Evolutionary conservation across 2,329 filamentous ascomycete species (phyloP).

Genomic region (Xenosphaeropsis pyriputrescens): DNA sequence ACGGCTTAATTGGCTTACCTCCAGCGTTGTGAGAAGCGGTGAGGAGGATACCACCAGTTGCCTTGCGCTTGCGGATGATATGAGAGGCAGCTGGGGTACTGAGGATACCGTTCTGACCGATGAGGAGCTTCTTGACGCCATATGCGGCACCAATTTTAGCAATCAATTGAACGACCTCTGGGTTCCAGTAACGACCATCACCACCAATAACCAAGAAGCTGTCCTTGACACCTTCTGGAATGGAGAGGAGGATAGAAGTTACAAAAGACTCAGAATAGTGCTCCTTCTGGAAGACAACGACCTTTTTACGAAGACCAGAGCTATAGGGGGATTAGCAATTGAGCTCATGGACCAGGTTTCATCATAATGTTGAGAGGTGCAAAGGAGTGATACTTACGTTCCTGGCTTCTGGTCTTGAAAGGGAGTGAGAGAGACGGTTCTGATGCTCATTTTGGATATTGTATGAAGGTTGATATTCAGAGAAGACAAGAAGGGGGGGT

Average conservation of each 20-base stretch:
- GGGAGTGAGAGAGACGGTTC: slow-evolving; percentile 69
- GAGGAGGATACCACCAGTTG: slow-evolving; percentile 90
- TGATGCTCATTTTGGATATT: slow-evolving; percentile 47
- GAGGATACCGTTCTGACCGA: slow-evolving; percentile 92
- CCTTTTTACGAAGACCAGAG: slow-evolving; percentile 97
- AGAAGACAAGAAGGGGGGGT: too few species aligned
- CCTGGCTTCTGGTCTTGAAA: slow-evolving; percentile 97
- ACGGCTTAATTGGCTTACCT: slow-evolving; percentile 34
- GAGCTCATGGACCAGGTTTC: not conserved
- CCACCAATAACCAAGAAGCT: slow-evolving; percentile 86
- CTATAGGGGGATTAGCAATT: slow-evolving; percentile 28
- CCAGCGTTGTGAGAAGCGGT: slow-evolving; percentile 98
- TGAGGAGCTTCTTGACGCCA: slow-evolving; percentile 95
- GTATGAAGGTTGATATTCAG: too few species aligned
- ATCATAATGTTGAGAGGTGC: slow-evolving; percentile 10
- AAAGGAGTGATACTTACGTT: slow-evolving; percentile 57
- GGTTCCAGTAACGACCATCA: slow-evolving; percentile 94
- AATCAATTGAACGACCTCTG: slow-evolving; percentile 90
- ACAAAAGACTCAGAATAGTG: slow-evolving; percentile 97
- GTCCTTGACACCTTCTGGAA: slow-evolving; percentile 81
- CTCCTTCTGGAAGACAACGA: slow-evolving; percentile 88
- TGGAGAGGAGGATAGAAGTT: slow-evolving; percentile 85
- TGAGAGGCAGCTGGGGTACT: slow-evolving; percentile 94
- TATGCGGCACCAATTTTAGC: slow-evolving; percentile 95
- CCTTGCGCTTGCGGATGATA: slow-evolving; percentile 85